phyloP scores from a whole-genome alignment of 768 basidiomycete genomes.

The Lyophyllum atratum region DNA sequence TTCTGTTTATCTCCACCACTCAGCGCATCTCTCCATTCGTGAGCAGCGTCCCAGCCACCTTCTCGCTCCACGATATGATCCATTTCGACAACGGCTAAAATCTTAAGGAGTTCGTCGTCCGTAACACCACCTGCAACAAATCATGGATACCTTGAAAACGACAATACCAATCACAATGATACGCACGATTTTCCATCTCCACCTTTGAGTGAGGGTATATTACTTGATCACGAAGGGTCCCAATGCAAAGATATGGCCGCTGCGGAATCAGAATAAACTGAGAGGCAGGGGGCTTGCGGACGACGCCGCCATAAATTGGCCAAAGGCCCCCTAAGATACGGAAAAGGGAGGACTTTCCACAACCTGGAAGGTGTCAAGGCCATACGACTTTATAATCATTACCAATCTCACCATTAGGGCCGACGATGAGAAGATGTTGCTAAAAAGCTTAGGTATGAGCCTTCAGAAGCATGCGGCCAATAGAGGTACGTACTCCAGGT shows the following conservation, averaged over 20 bases:
- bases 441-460: constrained; percentile 29
- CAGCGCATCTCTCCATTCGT: constrained; percentile 92
- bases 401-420: constrained; percentile 76
- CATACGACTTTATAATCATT: background rate
- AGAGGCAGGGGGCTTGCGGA: constrained; percentile 85
- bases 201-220: constrained; percentile 88
- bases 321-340: constrained; percentile 96
- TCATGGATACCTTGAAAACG: background rate
- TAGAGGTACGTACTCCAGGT: constrained; percentile 62
- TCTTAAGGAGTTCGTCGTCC: constrained; percentile 70
- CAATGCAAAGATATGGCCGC: constrained; percentile 90
- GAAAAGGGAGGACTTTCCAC: constrained; percentile 91
- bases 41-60: constrained; percentile 91
- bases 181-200: constrained; percentile 79
- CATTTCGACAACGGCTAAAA: constrained; percentile 84
- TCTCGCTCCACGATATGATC: constrained; percentile 86
- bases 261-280: constrained; percentile 97
- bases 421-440: constrained; percentile 92
- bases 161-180: background rate
- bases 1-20: constrained; percentile 97
- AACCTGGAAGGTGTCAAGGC: constrained; percentile 43
- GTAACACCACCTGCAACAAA: constrained; percentile 57
- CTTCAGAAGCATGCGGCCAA: background rate
- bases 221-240: constrained; percentile 93
- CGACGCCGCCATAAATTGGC: constrained; percentile 82